A percentile compares a stretch with the other conserved stretches of the same genome.
Conservation (phyloP, 768 basidiomycete species). For the Ramaria sp. region DNA sequence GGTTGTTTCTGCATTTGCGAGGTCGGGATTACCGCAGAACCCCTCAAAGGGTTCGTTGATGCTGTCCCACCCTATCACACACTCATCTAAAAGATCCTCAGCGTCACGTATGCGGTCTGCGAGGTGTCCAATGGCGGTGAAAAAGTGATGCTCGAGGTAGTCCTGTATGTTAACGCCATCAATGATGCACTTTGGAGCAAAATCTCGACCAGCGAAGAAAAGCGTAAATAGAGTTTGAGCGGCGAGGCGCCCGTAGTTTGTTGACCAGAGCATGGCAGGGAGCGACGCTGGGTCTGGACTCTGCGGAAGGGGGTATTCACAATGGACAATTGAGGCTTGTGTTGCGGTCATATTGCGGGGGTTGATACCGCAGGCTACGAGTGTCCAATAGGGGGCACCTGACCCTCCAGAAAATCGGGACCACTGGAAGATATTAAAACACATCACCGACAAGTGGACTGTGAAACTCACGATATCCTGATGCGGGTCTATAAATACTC, state of each 20-base stretch:
- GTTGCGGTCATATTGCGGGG: constrained; percentile 79
- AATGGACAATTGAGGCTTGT: constrained; percentile 76
- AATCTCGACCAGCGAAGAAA: constrained; percentile 85
- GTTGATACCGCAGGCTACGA: constrained; percentile 82
- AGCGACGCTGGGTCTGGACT: constrained; percentile 57
- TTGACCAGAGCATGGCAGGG: constrained; percentile 95
- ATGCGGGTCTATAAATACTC: constrained; percentile 90
- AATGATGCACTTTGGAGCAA: constrained; percentile 84
- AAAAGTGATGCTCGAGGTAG: constrained; percentile 69
- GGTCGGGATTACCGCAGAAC: constrained; percentile 56
- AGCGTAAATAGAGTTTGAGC: constrained; percentile 88
- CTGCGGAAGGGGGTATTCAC: constrained; percentile 66
- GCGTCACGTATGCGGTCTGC: constrained; percentile 69
- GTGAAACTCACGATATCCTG: constrained; percentile 73
- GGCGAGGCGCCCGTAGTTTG: constrained; percentile 85
- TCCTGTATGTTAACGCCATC: constrained; percentile 91
- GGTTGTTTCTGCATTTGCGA: constrained; percentile 48
- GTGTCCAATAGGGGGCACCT: constrained; percentile 91
- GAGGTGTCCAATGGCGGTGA: constrained; percentile 62
- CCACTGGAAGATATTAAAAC: constrained; percentile 43
- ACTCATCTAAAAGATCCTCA: constrained; percentile 69
- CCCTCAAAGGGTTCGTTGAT: constrained; percentile 94
- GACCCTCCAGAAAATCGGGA: constrained; percentile 92
- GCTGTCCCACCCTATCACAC: constrained; percentile 94
- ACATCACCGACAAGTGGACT: constrained; percentile 1